Base-by-base conservation (phyloP, 257 asterid genomes). In the Fraxinus cuspidata region DNA sequence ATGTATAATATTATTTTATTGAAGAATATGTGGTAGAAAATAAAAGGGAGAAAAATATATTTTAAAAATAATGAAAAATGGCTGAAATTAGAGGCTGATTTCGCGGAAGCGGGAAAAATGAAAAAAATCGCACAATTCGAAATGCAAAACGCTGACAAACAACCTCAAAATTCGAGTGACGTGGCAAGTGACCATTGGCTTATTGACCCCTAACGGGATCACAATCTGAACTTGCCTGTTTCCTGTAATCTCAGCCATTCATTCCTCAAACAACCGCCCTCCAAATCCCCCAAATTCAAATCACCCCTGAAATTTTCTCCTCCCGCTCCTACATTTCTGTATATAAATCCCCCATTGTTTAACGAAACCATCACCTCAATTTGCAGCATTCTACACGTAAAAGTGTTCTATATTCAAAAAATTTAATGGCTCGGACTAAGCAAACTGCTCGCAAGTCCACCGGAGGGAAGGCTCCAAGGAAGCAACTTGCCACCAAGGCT, bases 391-490 rank as follows among this genome's bases (percentile, higher is more conserved):
- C 35, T 11, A 7, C 5, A 13, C 1, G 0, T 23, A 9, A 11
- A 25, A 15, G 15, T 13, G 18, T n/a, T 49, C 34, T 11, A 37
- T 2, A 2, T 0, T 13, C 16, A 12, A 21, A n/a, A 18, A 1
- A 35, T 2, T 4, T 3, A 44, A 40, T 78, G 81, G 81, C 81
- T 40, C 81, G 81, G 38, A 78, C 81, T 0, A 78, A 78, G 35
- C 81, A 78, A 58, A 78, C 81, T 0, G 81, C 81, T 4, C 77
- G 81, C 32, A 78, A 78, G 56, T 78, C 81, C 49, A 78, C 81
- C 18, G 81, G 81, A 2, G 81, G 81, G 29, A 78, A 78, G 73
- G 81, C 81, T n/a, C 81, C 81, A 42, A 58, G 81, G 27, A 78
- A 78, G 81, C 81, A 78, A 34, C 49, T 78, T 1, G 81, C 81